phyloP scores from a whole-genome alignment of 306 rosid genomes.

The Fragaria nilgerrensis region DNA sequence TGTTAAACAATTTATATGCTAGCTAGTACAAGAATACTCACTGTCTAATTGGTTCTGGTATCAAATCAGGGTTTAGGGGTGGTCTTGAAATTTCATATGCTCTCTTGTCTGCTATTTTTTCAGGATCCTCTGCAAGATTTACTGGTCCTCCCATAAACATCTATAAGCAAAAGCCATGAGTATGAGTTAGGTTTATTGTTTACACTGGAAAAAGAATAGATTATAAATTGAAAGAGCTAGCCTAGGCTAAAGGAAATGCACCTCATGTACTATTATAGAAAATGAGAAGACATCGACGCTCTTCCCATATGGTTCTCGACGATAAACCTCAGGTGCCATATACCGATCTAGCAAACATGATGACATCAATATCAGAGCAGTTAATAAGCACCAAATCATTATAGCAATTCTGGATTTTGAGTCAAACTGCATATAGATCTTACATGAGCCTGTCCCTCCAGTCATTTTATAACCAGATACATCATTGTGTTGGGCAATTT shows the following conservation, averaged over 20 bases:
- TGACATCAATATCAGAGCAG: background rate
- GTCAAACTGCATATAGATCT: background rate
- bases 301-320: slow-evolving; percentile 31
- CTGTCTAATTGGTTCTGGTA: slow-evolving; percentile 20
- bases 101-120: slow-evolving; percentile 27
- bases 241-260: background rate
- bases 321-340: slow-evolving; percentile 37
- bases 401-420: background rate
- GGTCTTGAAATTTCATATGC: slow-evolving; percentile 30
- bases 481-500: slow-evolving; percentile 30
- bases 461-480: slow-evolving; percentile 32
- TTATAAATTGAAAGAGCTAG: too few relatives aligned
- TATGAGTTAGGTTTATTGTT: background rate
- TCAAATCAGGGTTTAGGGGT: slow-evolving; percentile 21
- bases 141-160: slow-evolving; percentile 35
- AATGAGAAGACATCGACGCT: slow-evolving; percentile 29
- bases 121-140: slow-evolving; percentile 22
- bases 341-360: slow-evolving; percentile 22
- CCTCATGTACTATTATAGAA: slow-evolving; percentile 27
- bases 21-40: slow-evolving; percentile 17
- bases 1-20: background rate
- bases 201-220: background rate
- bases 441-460: slow-evolving; percentile 34
- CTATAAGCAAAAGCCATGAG: background rate
- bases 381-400: background rate